A percentile compares a stretch with the other conserved stretches of the same genome.
These are phyloP conservation scores for Arachis monticola DNA, from an alignment of 331 rosid genomes.

Conservation along the genomic window DNA sequence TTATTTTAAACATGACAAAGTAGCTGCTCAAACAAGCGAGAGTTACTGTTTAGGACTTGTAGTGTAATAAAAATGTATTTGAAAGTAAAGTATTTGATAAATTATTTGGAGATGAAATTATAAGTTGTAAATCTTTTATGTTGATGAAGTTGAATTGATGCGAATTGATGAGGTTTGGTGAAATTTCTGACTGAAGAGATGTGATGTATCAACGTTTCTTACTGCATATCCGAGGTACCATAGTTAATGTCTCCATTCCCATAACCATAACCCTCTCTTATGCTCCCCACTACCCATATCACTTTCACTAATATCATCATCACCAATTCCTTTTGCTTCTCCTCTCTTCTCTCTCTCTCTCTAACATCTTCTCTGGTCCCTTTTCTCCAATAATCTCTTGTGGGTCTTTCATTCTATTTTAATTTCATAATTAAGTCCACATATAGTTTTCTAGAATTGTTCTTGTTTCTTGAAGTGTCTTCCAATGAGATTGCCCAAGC, in stretches of 20 bases:
- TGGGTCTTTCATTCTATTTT: neutral
- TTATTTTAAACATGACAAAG: no score
- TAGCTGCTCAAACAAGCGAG: no score
- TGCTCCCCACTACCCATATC: neutral
- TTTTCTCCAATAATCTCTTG: neutral
- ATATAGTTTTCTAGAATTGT: neutral
- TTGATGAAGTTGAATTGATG: constrained; percentile 35
- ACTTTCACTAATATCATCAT: constrained; percentile 32
- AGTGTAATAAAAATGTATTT: no score
- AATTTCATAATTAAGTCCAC: neutral
- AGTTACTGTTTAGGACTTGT: no score
- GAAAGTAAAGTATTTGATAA: no score
- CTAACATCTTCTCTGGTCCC: neutral
- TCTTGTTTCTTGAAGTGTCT: neutral
- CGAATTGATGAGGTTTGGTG: constrained; percentile 54
- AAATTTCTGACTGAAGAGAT: constrained; percentile 43
- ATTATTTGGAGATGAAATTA: no score
- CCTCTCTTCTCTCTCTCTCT: neutral
- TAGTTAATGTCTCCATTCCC: constrained; percentile 50
- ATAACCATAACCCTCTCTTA: constrained; percentile 29
- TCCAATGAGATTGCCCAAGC: constrained; percentile 44
- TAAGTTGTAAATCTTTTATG: neutral
- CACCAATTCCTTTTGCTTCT: constrained; percentile 51
- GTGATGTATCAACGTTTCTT: constrained; percentile 49
- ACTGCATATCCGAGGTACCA: constrained; percentile 57